Evolutionary conservation across 768 basidiomycete genomes (phyloP), one percentile per base, ranked within the genome.

Genomic region (Austroboletus eburneus): DNA sequence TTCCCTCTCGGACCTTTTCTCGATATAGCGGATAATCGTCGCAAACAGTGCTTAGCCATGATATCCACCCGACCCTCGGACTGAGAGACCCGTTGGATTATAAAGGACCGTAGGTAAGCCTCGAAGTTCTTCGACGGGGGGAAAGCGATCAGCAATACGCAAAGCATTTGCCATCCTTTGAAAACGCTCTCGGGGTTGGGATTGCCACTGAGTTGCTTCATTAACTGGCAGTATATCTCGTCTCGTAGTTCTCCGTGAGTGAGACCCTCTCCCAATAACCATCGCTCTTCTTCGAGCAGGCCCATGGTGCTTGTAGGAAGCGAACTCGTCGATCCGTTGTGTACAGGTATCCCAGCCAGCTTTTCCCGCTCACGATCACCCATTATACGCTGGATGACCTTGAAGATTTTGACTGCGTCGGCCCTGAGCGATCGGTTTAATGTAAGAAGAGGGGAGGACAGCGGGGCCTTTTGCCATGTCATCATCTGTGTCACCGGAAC

Each of bases 111-210:
- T 9, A 95, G 75, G 64, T 91, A 91, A 1, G 82, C 75, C 61
- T 93, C 91, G 57, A 95, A 93, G 63, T 92, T 85, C 69, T 91
- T 92, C 9, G 91, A 93, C 1, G 94, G 93, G 5, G 90, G 89
- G 64, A 97, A 97, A 3, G 91, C 87, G 45, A 89, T 80, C n/a
- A 93, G 73, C 22, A 93, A 72, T 3, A 97, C 91, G 61, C 91
- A 95, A 36, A 95, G 70, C 39, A 96, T 71, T 59, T 96, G 94
- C 87, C 92, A 96, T 21, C 93, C 94, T 59, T 85, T 86, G 71
- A 96, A 91, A 25, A 81, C 63, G 59, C 90, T 87, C 59, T 92
- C 88, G 83, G 83, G 71, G 64, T 76, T 83, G 9, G 90, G 82
- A 63, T 96, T 96, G 35, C 76, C 76, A 1, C 80, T 89, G 13